These are phyloP conservation scores for Colletotrichum sublineola DNA, from an alignment of 2,329 filamentous ascomycete genomes.

Conservation along the genomic window DNA sequence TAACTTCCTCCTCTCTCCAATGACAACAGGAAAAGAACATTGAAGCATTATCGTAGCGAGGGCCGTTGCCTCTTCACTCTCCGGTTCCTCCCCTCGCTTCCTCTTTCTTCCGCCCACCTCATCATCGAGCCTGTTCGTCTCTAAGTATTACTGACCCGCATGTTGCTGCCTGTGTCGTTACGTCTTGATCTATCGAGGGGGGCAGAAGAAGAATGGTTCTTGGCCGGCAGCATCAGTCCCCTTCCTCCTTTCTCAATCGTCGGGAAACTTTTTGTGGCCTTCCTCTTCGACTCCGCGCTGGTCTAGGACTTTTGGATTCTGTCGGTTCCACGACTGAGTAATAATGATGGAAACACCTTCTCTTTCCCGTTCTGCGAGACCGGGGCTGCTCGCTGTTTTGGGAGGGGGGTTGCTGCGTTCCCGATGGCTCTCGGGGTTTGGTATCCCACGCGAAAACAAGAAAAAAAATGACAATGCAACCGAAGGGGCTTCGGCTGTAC, in stretches of 20 bases:
- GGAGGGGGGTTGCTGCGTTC: constrained; percentile 23
- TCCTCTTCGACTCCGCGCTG: constrained; percentile 37
- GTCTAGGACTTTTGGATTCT: constrained; percentile 38
- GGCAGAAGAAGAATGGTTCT: background rate
- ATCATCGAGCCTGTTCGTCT: constrained; percentile 5
- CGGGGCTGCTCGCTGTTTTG: constrained; percentile 31
- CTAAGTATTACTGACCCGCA: constrained; percentile 32
- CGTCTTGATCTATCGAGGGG: constrained; percentile 11
- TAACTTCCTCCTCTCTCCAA: constrained; percentile 40
- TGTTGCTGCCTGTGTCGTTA: constrained; percentile 14
- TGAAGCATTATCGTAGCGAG: constrained; percentile 45
- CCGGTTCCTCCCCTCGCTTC: constrained; percentile 23
- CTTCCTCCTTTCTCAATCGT: constrained; percentile 22
- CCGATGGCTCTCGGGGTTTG: constrained; percentile 33
- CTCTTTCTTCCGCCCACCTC: constrained; percentile 13
- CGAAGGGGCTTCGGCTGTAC: constrained; percentile 20
- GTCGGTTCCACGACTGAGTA: constrained; percentile 29
- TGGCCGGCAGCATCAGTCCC: constrained; percentile 17
- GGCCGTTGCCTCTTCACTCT: constrained; percentile 34
- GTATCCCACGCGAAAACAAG: constrained; percentile 38
- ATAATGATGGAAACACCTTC: constrained; percentile 18
- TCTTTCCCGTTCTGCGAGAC: constrained; percentile 18
- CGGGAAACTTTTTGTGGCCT: constrained; percentile 29
- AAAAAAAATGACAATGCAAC: constrained; percentile 34
- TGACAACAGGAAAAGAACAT: constrained; percentile 37